Evolutionary conservation across 176 grass and related monocot genomes (phyloP), one percentile per base, ranked within the genome.

Genomic region (Musa itinerans): DNA sequence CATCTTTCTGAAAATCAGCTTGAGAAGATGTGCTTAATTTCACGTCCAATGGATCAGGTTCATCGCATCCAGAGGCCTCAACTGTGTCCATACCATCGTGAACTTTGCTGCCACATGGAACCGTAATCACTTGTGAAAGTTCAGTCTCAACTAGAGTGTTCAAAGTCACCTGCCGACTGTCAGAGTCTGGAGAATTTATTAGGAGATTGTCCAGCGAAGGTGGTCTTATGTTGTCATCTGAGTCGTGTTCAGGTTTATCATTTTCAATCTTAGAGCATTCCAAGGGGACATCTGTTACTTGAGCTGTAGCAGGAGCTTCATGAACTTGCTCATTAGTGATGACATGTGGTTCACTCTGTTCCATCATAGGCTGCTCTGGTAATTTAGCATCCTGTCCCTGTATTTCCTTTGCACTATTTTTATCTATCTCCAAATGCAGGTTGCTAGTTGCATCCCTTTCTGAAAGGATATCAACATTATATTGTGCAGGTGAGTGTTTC

Each of bases 11-110:
- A 61, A 84, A 51, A 57, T 75, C 82, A 78, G 56, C 66, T 73
- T 51, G 52, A 78, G 81, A 79, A 22, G 19, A 68, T 0, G 57
- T 75, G 68, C 77, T 78, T 15, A 77, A 92, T 86, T 78, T 85
- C 53, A 70, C 24, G 68, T 79, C 78, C 65, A 81, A 5, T 78
- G 17, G 53, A 78, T 67, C 81, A 73, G 49, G 66, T 79, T 83
- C 54, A 76, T 50, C 49, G 24, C 53, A 68, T 76, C 66, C 75
- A 65, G 61, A 79, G 54, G 27, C 66, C 29, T 74, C 65, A 83
- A 58, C 62, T 54, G 52, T 23, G 54, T 84, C 63, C 67, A 54
- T 56, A 43, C 72, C 76, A 72, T 71, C 81, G 58, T 64, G 79
- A 54, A 66, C 48, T 82, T 75, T n/a, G 16, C 72, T 78, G 63